Base-by-base conservation (phyloP, 257 asterid species). In the Solanum sejunctum region DNA sequence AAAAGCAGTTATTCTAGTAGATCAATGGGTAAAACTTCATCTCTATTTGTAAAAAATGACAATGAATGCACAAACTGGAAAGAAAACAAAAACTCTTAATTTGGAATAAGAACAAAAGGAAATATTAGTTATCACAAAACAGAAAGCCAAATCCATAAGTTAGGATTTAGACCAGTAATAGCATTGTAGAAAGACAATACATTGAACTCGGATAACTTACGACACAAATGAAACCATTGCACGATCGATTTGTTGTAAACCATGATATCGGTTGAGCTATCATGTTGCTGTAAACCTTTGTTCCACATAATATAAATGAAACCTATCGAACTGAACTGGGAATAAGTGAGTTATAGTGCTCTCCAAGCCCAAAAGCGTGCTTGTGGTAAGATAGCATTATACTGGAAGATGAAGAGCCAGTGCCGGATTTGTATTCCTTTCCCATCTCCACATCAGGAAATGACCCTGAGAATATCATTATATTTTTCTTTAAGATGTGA, bases 361-460 rank as follows among this genome's bases (percentile, higher is more conserved):
- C 98, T 16, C 99, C 98, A 7, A 97, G 97, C 81, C 99, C 99
- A 87, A 93, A 97, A 41, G 98, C 99, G 87, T 95, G 98, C 89
- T 86, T 88, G 88, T 97, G 99, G 90, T 92, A 95, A 6, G 99
- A 97, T 15, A 97, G 87, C 93, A 88, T 89, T 45, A 97, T 89
- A 85, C 93, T 94, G 11, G 93, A 81, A 58, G 61, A 47, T 16
- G 89, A 81, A 21, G 87, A 84, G 26, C 81, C 90, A 4, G 84
- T 85, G 3, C 89, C 87, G n/a, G 91, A 82, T 88, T 90, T 93
- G 89, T 94, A 97, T 80, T 97, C 98, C 92, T 93, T 95, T 52
- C 99, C 99, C 99, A 97, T 97, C 94, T 97, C 99, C 28, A 97
- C 99, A 77, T 94, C 97, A 83, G 99, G 99, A 85, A 95, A 95